These are phyloP conservation scores for Castanospermum australe DNA, from an alignment of 306 rosid species.

Conservation along the genomic window DNA sequence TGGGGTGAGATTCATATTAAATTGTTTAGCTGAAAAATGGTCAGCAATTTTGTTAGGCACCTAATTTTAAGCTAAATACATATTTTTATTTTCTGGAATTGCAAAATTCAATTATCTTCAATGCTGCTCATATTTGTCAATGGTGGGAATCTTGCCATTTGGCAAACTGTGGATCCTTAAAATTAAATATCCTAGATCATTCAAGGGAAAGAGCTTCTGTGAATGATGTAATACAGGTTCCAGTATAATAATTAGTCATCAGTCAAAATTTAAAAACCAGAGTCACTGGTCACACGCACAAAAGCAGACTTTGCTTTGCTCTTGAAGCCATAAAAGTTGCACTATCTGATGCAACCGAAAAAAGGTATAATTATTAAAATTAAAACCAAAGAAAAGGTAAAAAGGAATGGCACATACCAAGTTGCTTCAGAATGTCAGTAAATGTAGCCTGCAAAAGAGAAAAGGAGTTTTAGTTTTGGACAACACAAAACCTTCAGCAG, in stretches of 20 bases:
- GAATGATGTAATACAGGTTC: neutral
- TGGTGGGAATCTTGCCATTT: neutral
- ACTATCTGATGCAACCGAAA: neutral
- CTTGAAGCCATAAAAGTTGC: neutral
- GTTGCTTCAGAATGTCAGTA: conserved; percentile 74
- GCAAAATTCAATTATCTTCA: neutral
- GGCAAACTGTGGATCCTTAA: neutral
- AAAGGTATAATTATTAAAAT: neutral
- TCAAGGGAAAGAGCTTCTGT: neutral
- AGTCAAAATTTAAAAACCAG: neutral
- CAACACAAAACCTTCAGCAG: neutral
- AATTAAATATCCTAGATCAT: neutral
- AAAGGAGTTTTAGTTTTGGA: neutral
- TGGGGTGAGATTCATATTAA: conserved; percentile 48
- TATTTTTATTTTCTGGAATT: neutral
- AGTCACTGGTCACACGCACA: neutral
- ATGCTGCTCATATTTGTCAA: neutral
- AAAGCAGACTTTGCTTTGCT: neutral
- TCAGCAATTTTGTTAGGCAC: neutral
- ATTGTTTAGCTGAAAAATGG: conserved; percentile 48
- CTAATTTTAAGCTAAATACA: neutral
- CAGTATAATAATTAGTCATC: neutral
- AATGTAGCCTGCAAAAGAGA: conserved; percentile 67
- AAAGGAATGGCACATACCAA: conserved; percentile 39
- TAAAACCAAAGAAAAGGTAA: neutral